Percentiles rank a stretch among this genome's conserved stretches.
Conservation (phyloP, 768 basidiomycete species). For the Termitomyces titanicus region DNA sequence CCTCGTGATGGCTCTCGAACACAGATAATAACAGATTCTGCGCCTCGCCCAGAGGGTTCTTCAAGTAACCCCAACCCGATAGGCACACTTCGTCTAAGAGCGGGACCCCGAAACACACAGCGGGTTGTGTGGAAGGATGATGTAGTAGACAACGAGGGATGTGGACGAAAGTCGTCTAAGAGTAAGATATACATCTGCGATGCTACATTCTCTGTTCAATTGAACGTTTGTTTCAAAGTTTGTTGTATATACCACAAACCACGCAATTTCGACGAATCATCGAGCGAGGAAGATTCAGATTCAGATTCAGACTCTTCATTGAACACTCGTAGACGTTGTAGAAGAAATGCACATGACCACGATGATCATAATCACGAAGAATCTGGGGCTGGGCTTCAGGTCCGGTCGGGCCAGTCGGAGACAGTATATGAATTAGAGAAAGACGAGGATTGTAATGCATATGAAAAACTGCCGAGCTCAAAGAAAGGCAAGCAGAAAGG, state of each 20-base stretch:
- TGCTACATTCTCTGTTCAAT: neutral
- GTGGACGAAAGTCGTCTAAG: constrained; percentile 89
- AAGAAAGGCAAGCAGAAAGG: constrained; percentile 36
- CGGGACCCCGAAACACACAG: constrained; percentile 42
- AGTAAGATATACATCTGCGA: constrained; percentile 47
- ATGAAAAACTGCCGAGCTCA: constrained; percentile 37
- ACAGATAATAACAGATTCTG: constrained; percentile 38
- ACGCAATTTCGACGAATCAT: constrained; percentile 77
- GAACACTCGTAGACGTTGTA: constrained; percentile 9
- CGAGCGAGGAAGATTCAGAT: constrained; percentile 56
- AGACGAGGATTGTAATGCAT: constrained; percentile 41
- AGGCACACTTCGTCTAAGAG: constrained; percentile 55
- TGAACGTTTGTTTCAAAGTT: constrained; percentile 42
- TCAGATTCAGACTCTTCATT: constrained; percentile 35
- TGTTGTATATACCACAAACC: constrained; percentile 95
- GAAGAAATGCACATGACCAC: constrained; percentile 4
- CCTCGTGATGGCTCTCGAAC: constrained; percentile 55
- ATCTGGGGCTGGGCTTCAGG: constrained; percentile 9
- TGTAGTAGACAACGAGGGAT: constrained; percentile 88
- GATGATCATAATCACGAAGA: neutral
- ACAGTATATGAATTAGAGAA: constrained; percentile 22
- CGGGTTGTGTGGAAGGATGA: constrained; percentile 82
- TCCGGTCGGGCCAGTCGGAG: constrained; percentile 12
- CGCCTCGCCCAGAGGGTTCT: constrained; percentile 14
- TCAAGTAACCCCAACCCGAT: constrained; percentile 15